These are phyloP conservation scores for Herpetomonas samuelpessoai DNA, from an alignment of 208 protist species.

Conservation along the genomic window DNA sequence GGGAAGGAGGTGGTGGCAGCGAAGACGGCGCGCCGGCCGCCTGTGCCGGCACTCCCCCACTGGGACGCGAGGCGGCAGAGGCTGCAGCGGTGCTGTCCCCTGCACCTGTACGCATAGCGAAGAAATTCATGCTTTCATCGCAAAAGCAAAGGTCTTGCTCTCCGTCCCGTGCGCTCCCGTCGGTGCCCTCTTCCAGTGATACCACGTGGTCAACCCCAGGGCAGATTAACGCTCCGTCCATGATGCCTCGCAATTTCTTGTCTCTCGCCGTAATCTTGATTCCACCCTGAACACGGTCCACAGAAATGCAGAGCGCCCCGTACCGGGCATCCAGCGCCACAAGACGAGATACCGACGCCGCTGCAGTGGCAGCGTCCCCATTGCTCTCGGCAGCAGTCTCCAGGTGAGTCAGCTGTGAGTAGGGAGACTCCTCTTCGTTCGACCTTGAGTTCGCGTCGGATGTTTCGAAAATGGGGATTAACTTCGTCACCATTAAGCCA, in stretches of 20 bases:
- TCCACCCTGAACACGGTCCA: slow-evolving; percentile 71
- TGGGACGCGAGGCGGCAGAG: too few relatives aligned
- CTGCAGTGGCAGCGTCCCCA: not conserved
- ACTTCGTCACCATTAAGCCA: slow-evolving; percentile 52
- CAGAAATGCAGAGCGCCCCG: slow-evolving; percentile 56
- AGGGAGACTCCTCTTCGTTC: too few relatives aligned
- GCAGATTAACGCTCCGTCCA: slow-evolving; percentile 42
- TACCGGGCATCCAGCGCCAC: slow-evolving; percentile 69
- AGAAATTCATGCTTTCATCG: slow-evolving; percentile 76
- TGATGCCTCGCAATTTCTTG: slow-evolving; percentile 46
- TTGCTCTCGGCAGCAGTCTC: not conserved
- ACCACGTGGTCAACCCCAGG: not conserved
- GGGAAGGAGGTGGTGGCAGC: too few relatives aligned
- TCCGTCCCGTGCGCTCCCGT: too few relatives aligned
- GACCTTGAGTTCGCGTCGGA: not conserved
- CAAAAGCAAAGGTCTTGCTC: slow-evolving; percentile 37
- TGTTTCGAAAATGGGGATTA: slow-evolving; percentile 44
- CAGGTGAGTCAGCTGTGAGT: too few relatives aligned
- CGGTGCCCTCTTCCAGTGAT: too few relatives aligned
- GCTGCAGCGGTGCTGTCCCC: too few relatives aligned
- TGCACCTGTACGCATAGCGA: slow-evolving; percentile 23
- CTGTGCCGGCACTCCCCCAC: too few relatives aligned
- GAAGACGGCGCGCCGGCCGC: too few relatives aligned
- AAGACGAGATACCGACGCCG: slow-evolving; percentile 11
- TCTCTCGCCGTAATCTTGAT: slow-evolving; percentile 54